Evolutionary conservation across 768 basidiomycete species (phyloP).

Genomic region (Lactifluus hygrophoroides): DNA sequence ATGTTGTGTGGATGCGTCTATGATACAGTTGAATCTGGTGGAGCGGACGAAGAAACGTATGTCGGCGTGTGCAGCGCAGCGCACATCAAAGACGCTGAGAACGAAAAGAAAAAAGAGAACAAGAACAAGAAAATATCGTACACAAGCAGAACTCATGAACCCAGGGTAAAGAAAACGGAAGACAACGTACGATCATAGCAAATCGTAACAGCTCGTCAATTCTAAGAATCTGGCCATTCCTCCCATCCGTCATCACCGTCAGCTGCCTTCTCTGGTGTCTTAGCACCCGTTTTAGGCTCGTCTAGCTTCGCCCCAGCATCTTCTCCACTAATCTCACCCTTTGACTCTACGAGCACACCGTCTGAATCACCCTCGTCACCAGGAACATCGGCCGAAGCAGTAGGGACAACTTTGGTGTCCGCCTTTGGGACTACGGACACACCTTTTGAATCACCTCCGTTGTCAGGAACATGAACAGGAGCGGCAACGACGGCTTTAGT

Average conservation of each 20-base stretch:
- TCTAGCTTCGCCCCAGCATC: neutral
- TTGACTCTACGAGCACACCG: conserved; percentile 3
- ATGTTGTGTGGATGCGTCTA: neutral
- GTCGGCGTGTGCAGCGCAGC: neutral
- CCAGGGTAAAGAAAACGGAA: neutral
- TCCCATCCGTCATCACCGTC: neutral
- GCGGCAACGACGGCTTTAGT: neutral
- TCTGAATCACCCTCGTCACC: neutral
- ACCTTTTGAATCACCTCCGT: neutral
- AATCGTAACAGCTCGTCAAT: neutral
- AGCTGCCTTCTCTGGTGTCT: neutral
- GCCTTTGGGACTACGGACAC: neutral
- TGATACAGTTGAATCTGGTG: conserved; percentile 7
- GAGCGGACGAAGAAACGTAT: neutral
- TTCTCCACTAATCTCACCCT: conserved; percentile 1
- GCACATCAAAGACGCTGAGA: neutral
- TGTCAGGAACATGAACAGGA: conserved; percentile 2
- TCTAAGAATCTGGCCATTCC: neutral
- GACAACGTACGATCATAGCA: neutral
- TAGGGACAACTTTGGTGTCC: neutral
- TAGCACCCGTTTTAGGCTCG: neutral
- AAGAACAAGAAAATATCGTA: neutral
- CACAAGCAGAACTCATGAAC: neutral
- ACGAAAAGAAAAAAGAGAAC: neutral
- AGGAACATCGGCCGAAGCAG: neutral